Evolutionary conservation across 345 rosid genomes (phyloP), one percentile per base, ranked within the genome.

Genomic region (Nephelium lappaceum): DNA sequence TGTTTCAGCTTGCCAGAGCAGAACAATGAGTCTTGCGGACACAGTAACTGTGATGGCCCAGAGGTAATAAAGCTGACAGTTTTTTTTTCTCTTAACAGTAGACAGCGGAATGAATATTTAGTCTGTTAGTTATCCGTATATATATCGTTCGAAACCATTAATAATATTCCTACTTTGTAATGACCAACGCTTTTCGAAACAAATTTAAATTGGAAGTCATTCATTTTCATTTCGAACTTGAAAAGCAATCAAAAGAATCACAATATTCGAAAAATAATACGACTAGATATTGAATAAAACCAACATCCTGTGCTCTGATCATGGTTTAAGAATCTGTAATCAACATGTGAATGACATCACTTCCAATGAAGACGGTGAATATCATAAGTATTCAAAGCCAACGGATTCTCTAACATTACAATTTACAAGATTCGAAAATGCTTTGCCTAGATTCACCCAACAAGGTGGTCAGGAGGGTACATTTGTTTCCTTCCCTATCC

Each of bases 21-120:
- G 92, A 73, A 91, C 92, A 2, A 85, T 90, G 89, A 91, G 95
- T 83, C 93, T 92, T 47, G 87, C 92, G 43, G 99, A 95, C 84
- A 92, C 96, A 39, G 96, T 95, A 23, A 87, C 93, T 64, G 93
- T 95, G 38, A 95, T 95, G 98, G 96, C 97, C 78, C 95, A 90
- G 83, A 92, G 99, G 99, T 90, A 89, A 75, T 61, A 25, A 9
- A 45, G 67, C 58, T 53, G 47, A 72, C 23, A 51, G 6, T 49
- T 79, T 78, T 53, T 49, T 23, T 31, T 73, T 39, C 11, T 11
- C 11, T 11, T 43, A 10, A 24, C 27, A 60, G 38, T 14, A 74
- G 38, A 78, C 65, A 49, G 62, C 21, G 24, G 42, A 39, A n/a
- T 15, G 24, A 14, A 23, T 12, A 16, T n/a, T 49, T 11, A 51